Percentiles rank a stretch among this genome's conserved stretches.
These are phyloP conservation scores for Conoideocrella luteorostrata DNA, from an alignment of 2,329 filamentous ascomycete species.

Conservation along the genomic window DNA sequence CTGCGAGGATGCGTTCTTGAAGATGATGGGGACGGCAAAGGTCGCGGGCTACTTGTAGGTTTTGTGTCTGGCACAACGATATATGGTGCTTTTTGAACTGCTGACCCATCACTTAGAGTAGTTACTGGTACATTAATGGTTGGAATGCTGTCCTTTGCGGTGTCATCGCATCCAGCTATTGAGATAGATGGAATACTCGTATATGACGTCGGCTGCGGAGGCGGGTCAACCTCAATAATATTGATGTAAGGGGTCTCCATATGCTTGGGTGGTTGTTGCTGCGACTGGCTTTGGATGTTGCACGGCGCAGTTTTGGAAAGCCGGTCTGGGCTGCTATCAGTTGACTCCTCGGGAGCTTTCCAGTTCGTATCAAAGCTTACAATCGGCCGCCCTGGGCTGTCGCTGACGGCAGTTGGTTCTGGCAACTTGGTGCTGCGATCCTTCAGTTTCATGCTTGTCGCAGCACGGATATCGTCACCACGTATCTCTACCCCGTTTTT, in stretches of 20 bases:
- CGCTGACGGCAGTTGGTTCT: constrained; percentile 83
- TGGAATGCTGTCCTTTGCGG: constrained; percentile 19
- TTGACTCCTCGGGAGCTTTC: constrained; percentile 63
- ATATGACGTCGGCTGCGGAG: constrained; percentile 21
- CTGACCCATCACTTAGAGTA: constrained; percentile 29
- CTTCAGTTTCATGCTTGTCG: constrained; percentile 81
- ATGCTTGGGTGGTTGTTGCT: constrained; percentile 21
- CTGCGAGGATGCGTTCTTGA: constrained; percentile 25
- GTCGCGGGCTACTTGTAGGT: constrained; percentile 17
- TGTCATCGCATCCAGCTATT: constrained; percentile 23
- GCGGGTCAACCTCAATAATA: constrained; percentile 42
- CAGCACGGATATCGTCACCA: constrained; percentile 79
- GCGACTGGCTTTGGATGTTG: constrained; percentile 11
- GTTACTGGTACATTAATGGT: constrained; percentile 45
- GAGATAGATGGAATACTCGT: constrained; percentile 29
- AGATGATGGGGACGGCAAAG: constrained; percentile 40
- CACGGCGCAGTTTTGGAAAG: constrained; percentile 20
- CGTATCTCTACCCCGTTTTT: constrained; percentile 80
- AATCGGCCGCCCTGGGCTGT: constrained; percentile 84
- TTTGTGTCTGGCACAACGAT: constrained; percentile 42
- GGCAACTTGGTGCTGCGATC: constrained; percentile 84
- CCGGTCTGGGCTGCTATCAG: constrained; percentile 56
- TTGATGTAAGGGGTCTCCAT: constrained; percentile 47
- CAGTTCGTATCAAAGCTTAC: constrained; percentile 91
- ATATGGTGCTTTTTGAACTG: constrained; percentile 33